These are phyloP conservation scores for Rugosomyces carneus DNA, from an alignment of 1,284 basidiomycete genomes.

Conservation along the genomic window DNA sequence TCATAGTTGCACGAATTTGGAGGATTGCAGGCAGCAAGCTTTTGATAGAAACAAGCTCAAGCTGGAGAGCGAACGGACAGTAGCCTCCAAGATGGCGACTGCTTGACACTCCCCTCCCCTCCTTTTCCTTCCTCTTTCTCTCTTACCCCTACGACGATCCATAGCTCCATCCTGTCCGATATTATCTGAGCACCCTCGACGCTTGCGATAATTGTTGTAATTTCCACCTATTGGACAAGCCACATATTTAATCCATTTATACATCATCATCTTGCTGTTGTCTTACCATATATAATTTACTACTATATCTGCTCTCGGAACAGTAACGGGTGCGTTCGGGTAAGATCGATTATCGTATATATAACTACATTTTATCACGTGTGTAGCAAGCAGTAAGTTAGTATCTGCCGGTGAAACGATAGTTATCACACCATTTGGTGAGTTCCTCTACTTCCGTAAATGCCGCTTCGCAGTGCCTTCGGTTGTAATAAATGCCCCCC, in stretches of 20 bases:
- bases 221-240: not conserved
- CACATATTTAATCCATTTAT: slow-evolving; percentile 10
- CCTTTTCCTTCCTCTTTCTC: not conserved
- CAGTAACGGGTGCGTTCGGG: slow-evolving; percentile 1
- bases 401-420: not conserved
- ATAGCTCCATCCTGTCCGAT: not conserved
- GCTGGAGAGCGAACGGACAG: slow-evolving; percentile 81
- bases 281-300: slow-evolving; percentile 13
- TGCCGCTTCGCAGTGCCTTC: not conserved
- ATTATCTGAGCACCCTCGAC: not conserved
- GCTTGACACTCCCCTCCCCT: slow-evolving; percentile 36
- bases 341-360: not conserved
- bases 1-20: slow-evolving; percentile 72
- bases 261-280: slow-evolving; percentile 5
- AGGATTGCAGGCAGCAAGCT: slow-evolving; percentile 77
- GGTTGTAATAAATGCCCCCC: not conserved
- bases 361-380: slow-evolving; percentile 13
- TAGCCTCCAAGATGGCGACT: slow-evolving; percentile 76
- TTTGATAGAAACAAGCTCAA: slow-evolving; percentile 82
- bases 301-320: not conserved
- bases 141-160: not conserved
- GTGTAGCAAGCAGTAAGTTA: not conserved
- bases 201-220: not conserved
- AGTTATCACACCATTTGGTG: not conserved
- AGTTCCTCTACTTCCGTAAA: not conserved